A percentile compares a stretch with the other conserved stretches of the same genome.
These are phyloP conservation scores for Neofusicoccum laricinum DNA, from an alignment of 2,329 filamentous ascomycete species.

Conservation along the genomic window DNA sequence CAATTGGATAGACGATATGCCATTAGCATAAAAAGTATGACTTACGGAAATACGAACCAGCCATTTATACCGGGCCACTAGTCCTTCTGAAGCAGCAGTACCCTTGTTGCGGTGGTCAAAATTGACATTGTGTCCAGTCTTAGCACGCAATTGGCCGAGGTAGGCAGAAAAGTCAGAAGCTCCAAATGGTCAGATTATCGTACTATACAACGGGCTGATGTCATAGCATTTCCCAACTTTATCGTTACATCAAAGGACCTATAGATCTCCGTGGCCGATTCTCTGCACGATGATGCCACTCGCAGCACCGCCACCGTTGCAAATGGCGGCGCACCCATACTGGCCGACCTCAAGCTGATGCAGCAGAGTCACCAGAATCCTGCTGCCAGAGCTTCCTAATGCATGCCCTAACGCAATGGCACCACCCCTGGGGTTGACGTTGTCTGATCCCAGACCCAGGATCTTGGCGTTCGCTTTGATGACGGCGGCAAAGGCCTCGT, in stretches of 20 bases:
- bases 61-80: too few species aligned
- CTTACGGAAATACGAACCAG: background rate
- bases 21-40: background rate
- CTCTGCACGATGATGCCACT: conserved; percentile 89
- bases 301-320: conserved; percentile 92
- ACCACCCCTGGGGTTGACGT: conserved; percentile 83
- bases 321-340: conserved; percentile 93
- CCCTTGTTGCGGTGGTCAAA: too few species aligned
- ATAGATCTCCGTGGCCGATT: conserved; percentile 48
- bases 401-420: conserved; percentile 92
- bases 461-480: conserved; percentile 96
- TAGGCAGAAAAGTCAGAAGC: too few species aligned
- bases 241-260: background rate
- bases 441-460: conserved; percentile 72
- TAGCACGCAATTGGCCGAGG: too few species aligned
- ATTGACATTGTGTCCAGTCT: too few species aligned
- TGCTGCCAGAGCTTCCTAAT: conserved; percentile 86
- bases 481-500: conserved; percentile 94
- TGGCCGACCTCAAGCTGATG: conserved; percentile 90
- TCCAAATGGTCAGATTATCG: background rate
- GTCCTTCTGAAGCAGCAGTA: too few species aligned
- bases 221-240: background rate
- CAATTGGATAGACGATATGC: background rate
- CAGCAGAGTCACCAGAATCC: conserved; percentile 84
- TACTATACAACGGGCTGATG: background rate